A percentile compares a stretch with the other conserved stretches of the same genome.
Evolutionary conservation across 148 eudicot species (phyloP).

Genomic region (Chenopodium quinoa): DNA sequence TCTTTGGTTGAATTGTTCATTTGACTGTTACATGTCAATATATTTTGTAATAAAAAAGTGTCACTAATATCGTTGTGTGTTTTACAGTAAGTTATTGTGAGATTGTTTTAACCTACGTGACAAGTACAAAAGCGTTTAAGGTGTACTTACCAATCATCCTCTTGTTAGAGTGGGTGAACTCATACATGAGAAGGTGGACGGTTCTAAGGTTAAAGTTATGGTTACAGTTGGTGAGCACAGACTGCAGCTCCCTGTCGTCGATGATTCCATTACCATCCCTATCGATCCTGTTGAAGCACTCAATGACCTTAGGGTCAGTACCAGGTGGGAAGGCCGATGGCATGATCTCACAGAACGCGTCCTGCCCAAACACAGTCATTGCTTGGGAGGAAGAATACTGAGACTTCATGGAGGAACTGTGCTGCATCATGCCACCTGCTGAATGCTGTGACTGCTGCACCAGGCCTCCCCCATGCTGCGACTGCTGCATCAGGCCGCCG

Average conservation of each 20-base stretch:
- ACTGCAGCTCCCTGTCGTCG: slow-evolving; percentile 32
- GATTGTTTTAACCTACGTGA: background rate
- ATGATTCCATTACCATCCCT: slow-evolving; percentile 32
- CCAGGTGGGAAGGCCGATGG: slow-evolving; percentile 37
- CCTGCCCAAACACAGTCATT: slow-evolving; percentile 26
- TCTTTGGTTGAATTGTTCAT: too few relatives aligned
- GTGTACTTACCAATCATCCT: slow-evolving; percentile 21
- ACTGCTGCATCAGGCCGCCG: slow-evolving; percentile 2
- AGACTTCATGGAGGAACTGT: slow-evolving; percentile 1
- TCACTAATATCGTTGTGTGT: too few relatives aligned
- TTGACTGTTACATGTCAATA: too few relatives aligned
- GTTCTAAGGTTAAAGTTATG: slow-evolving; percentile 33
- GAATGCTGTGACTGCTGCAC: background rate
- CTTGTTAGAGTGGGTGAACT: slow-evolving; percentile 27
- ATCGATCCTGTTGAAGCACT: slow-evolving; percentile 34
- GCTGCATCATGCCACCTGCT: slow-evolving; percentile 8
- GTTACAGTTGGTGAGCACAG: slow-evolving; percentile 24
- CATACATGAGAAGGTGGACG: slow-evolving; percentile 39
- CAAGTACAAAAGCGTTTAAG: background rate
- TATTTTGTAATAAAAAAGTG: too few relatives aligned
- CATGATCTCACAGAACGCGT: slow-evolving; percentile 23
- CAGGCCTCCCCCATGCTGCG: background rate
- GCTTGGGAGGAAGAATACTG: background rate
- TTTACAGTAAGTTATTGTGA: background rate
- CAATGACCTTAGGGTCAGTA: slow-evolving; percentile 35